These are phyloP conservation scores for Cladophialophora exuberans DNA, from an alignment of 2,329 filamentous ascomycete species.

Conservation along the genomic window DNA sequence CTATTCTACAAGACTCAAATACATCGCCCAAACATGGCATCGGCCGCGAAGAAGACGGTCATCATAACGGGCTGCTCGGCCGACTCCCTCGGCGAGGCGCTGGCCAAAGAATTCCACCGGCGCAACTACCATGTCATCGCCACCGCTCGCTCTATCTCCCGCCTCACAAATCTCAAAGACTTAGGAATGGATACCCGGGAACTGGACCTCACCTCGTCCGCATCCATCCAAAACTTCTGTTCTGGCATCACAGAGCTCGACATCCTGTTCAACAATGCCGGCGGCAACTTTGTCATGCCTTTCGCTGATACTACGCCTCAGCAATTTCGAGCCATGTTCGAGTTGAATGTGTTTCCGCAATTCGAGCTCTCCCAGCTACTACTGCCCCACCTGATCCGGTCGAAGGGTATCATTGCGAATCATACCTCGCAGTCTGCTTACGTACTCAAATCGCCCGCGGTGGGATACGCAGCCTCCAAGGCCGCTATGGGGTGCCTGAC, in stretches of 20 bases:
- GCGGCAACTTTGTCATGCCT: conserved; percentile 11
- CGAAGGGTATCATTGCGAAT: conserved; percentile 2
- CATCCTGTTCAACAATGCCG: conserved; percentile 19
- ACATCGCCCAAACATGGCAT: neutral
- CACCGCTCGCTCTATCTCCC: neutral
- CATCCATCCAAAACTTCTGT: neutral
- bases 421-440: conserved; percentile 1
- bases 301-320: neutral
- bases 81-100: neutral
- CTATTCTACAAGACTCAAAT: no score
- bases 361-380: neutral
- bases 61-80: neutral
- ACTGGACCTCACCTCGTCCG: neutral
- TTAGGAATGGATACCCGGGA: neutral
- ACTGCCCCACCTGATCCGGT: neutral
- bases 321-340: conserved; percentile 1
- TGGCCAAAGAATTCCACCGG: neutral
- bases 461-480: neutral
- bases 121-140: conserved; percentile 1
- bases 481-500: neutral
- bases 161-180: neutral
- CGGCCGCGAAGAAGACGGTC: neutral
- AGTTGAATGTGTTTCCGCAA: neutral
- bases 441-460: neutral
- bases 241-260: neutral